Conservation (phyloP, 139 green algal species). For the Asterochloris sp. region DNA sequence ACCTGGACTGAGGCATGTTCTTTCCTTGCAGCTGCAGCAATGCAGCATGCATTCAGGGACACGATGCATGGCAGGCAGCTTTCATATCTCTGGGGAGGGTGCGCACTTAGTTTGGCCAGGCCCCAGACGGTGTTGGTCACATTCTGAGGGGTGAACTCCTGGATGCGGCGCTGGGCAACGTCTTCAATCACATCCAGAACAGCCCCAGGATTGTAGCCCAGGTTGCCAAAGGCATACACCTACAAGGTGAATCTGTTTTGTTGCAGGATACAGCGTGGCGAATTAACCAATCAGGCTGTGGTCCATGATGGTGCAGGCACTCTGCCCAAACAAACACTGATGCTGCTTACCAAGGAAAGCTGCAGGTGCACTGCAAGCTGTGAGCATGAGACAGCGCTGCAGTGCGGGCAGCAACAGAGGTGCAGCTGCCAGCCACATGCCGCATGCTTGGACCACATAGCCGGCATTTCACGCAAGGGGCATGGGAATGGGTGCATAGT, state of each 20-base stretch:
- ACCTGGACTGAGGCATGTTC: too few species aligned
- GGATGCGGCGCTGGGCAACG: slow-evolving; percentile 11
- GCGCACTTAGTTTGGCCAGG: slow-evolving; percentile 31
- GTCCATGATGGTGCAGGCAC: not conserved
- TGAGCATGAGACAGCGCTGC: too few species aligned
- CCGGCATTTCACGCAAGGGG: too few species aligned
- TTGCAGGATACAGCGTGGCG: not conserved
- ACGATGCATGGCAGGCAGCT: not conserved
- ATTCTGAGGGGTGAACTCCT: slow-evolving; percentile 44
- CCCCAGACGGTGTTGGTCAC: slow-evolving; percentile 45
- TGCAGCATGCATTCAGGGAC: not conserved
- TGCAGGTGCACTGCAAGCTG: too few species aligned
- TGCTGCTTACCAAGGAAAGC: too few species aligned
- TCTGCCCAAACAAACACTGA: not conserved
- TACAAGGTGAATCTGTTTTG: slow-evolving; percentile 15
- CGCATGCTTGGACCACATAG: too few species aligned
- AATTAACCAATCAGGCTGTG: not conserved
- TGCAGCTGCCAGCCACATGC: too few species aligned
- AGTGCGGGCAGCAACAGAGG: too few species aligned
- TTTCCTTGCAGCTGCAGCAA: too few species aligned
- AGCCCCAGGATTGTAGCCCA: slow-evolving; percentile 21
- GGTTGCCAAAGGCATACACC: slow-evolving; percentile 35
- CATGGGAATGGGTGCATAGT: too few species aligned
- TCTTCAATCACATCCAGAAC: slow-evolving; percentile 16
- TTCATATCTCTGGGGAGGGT: not conserved